phyloP scores from a whole-genome alignment of 2,329 filamentous ascomycete genomes.

The Verticillium isaacii region DNA sequence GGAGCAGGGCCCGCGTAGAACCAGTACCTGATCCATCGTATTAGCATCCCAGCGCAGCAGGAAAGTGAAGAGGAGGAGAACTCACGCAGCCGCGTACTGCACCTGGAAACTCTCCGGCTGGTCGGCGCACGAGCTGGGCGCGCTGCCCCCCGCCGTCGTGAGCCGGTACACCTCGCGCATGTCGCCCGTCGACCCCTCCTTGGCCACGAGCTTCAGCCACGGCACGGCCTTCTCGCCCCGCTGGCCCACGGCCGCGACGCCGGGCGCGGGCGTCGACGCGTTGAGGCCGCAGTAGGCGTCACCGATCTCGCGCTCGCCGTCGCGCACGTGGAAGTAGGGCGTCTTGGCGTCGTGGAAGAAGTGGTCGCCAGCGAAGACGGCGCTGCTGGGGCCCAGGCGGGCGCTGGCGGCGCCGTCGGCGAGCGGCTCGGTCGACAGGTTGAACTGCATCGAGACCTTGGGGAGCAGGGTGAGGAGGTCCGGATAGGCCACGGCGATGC shows the following conservation, averaged over 20 bases:
- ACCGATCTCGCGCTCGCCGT: conserved; percentile 47
- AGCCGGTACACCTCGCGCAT: conserved; percentile 78
- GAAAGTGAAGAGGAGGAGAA: conserved; percentile 18
- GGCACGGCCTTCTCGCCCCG: conserved; percentile 64
- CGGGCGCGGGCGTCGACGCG: conserved; percentile 57
- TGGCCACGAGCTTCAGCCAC: conserved; percentile 70
- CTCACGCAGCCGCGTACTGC: conserved; percentile 80
- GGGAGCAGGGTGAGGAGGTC: conserved; percentile 62
- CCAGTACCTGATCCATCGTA: conserved; percentile 27
- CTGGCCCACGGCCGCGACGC: conserved; percentile 53
- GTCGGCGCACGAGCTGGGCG: conserved; percentile 69
- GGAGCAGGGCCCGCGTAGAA: conserved; percentile 21
- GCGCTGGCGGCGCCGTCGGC: conserved; percentile 1
- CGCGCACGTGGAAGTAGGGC: conserved; percentile 77
- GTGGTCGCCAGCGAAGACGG: conserved; percentile 70
- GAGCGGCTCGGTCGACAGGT: conserved; percentile 36
- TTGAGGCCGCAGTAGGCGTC: conserved; percentile 60
- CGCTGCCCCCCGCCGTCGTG: conserved; percentile 74
- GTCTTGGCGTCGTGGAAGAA: conserved; percentile 70
- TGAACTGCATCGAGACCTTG: conserved; percentile 62
- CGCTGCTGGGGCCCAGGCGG: conserved; percentile 50
- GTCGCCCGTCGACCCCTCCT: conserved; percentile 50
- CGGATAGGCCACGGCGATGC: conserved; percentile 66
- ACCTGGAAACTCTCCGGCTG: conserved; percentile 62
- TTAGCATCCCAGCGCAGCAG: not conserved